Conservation (phyloP, 257 asterid species). For the Lycium barbarum region DNA sequence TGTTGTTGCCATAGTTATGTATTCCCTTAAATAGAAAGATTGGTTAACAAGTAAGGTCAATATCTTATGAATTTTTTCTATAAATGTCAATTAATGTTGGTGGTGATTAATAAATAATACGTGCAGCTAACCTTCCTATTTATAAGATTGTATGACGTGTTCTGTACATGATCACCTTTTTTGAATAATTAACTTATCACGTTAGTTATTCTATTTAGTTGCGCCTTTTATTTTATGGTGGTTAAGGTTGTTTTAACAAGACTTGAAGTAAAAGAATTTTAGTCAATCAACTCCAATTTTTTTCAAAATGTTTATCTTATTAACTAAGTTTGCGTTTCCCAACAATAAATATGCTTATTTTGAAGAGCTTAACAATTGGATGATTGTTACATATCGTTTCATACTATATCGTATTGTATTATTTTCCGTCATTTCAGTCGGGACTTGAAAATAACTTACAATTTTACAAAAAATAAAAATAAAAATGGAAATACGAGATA, state of each 20-base stretch:
- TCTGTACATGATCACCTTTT: not conserved
- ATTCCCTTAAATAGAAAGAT: not conserved
- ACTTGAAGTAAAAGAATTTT: conserved; percentile 11
- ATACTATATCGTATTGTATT: no score
- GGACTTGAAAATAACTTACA: no score
- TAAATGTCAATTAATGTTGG: conserved; percentile 13
- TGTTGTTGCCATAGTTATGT: not conserved
- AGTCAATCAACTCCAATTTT: not conserved
- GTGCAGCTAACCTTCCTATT: not conserved
- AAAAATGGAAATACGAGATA: no score
- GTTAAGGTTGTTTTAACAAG: conserved; percentile 11
- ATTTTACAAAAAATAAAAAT: no score
- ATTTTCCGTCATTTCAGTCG: no score
- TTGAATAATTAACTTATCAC: not conserved
- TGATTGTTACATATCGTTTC: no score
- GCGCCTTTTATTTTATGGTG: not conserved
- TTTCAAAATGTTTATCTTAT: not conserved
- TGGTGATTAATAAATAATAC: not conserved
- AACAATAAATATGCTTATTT: no score
- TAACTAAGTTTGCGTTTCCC: not conserved
- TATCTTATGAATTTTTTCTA: not conserved
- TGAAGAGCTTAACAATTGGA: no score
- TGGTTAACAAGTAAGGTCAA: not conserved
- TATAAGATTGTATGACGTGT: not conserved
- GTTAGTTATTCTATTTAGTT: not conserved